Evolutionary conservation across 148 eudicot genomes (phyloP), one percentile per base, ranked within the genome.

Genomic region (Spergularia bocconei): DNA sequence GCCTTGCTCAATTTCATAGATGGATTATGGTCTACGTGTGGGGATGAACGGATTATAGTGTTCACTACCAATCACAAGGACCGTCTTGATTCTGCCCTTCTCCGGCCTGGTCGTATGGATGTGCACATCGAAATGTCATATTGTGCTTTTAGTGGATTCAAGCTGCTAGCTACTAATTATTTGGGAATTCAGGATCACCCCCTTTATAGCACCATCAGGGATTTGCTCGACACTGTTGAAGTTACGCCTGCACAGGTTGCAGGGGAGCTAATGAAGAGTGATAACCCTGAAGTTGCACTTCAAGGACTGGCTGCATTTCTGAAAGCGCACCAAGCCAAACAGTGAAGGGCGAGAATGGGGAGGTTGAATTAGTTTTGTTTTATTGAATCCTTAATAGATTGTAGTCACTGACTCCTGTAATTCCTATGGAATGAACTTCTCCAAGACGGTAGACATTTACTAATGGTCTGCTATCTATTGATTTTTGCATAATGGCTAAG

Each of bases 101-200:
- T 91, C 10, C 88, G 92, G 3, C 92, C 96, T 12, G 96, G 96
- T 8, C 86, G 92, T 2, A 91, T 91, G 96, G 96, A 91, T 17
- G 83, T 88, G 78, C 92, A 91, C 67, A 86, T 91, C 71, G 86
- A 87, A 79, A 91, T 91, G 96, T 86, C 92, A 2, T 88, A 87
- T 21, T 91, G 92, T 77, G 84, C 90, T 6, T 87, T 83, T 14
- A 71, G 71, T 13, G 89, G 90, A 17, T 88, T 90, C 80, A 81
- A 78, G 79, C 74, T 82, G 47, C 85, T 88, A 4, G 89, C 87
- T n/a, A 36, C 82, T 62, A 91, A 83, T 64, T 91, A 87, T 62
- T 85, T 87, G 10, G 85, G 81, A n/a, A 69, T 90, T 6, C 54
- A 71, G 0, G 80, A 77, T 15, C 90, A 90, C 72, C 66, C 74